phyloP scores from a whole-genome alignment of 805 yeast genomes.

The Novakomyces olei region DNA sequence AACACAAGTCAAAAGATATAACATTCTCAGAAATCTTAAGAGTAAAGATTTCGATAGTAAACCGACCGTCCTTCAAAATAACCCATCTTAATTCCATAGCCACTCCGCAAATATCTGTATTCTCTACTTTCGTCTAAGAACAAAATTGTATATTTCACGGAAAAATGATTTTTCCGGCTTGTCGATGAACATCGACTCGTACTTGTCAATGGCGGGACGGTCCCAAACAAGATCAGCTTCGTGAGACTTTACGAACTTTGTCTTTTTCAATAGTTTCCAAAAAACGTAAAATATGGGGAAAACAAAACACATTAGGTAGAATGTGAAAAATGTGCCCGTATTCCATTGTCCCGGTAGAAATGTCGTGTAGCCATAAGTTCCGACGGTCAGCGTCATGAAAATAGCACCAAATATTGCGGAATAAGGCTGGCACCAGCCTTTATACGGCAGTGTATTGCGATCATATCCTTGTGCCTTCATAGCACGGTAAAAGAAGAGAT shows the following conservation, averaged over 20 bases:
- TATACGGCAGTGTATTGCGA: conserved; percentile 38
- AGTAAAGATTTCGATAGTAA: too few species aligned
- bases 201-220: too few species aligned
- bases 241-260: neutral
- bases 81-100: too few species aligned
- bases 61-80: too few species aligned
- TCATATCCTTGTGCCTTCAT: conserved; percentile 42
- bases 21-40: too few species aligned
- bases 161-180: too few species aligned
- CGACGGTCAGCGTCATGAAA: conserved; percentile 28
- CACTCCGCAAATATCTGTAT: too few species aligned
- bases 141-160: too few species aligned
- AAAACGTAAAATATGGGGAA: conserved; percentile 13
- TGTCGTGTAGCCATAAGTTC: conserved; percentile 46
- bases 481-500: conserved; percentile 29
- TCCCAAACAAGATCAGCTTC: neutral
- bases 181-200: too few species aligned
- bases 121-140: too few species aligned
- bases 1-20: too few species aligned
- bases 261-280: neutral
- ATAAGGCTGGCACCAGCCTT: conserved; percentile 51
- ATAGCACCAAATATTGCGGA: conserved; percentile 28
- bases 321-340: conserved; percentile 37
- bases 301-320: conserved; percentile 49
- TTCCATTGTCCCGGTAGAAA: conserved; percentile 49